Base-by-base conservation (phyloP, 2,329 filamentous ascomycete genomes). In the Tympanopsis confertula region DNA sequence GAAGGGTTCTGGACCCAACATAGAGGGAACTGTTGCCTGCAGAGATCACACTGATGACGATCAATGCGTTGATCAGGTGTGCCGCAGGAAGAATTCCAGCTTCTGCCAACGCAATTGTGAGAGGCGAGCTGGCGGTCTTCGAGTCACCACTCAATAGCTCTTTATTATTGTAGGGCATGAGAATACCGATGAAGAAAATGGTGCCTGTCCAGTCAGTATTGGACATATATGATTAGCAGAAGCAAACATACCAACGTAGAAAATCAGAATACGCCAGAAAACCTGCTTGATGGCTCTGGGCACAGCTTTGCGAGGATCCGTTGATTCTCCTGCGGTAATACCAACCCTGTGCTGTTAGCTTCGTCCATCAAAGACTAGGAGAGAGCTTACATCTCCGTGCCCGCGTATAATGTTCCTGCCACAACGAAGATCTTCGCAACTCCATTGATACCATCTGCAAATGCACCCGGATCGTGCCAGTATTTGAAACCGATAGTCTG, bases 1-100 rank as follows among this genome's bases (percentile, higher is more conserved):
- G 86, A 5, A 96, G 74, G 2, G 88, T 95, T 49, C 89, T 79
- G 1, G 86, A 93, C 18, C 86, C 89, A 24, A 87, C 89, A 50
- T 94, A 96, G 42, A 95, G 81, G 43, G 87, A 80, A 5, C 85
- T 89, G 59, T 94, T 95, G 41, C 87, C 87, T 41, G 95, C 88
- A 1, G 86, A 93, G 17, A 95, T 65, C 17, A 94, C 87, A 15
- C 87, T 82, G 44, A 94, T 77, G 52, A 95, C 77, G 55, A 95
- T 94, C 42, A 95, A 86, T n/a, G 77, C 78, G 58, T 96, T 95
- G 82, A 95, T 93, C 38, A 95, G 72, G 0, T 83, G 88, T 2
- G 86, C 86, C 3, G 95, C 71, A 2, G 81, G 79, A 30, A 74
- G 62, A 49, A 95, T 93, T 5, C 85, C 82, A 2, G 87, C 86